Evolutionary conservation across 2,329 filamentous ascomycete genomes (phyloP), one percentile per base, ranked within the genome.

Genomic region (Exophiala lecanii-corni): DNA sequence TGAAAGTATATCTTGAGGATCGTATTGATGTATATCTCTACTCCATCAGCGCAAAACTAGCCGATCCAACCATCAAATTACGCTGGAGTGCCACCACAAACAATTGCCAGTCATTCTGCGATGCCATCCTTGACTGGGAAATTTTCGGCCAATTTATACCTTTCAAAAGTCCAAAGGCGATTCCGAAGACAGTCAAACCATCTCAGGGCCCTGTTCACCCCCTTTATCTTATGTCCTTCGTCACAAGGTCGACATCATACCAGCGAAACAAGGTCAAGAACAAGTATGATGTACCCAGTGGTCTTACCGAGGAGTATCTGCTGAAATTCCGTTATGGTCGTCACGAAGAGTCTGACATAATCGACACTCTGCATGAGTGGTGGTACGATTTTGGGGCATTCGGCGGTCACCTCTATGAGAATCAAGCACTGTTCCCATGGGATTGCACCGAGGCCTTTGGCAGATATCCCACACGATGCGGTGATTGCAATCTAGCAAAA

Each of bases 311-410:
- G 41, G 68, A 71, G 50, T 71, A 69, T 36, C 58, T 72, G 1
- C 59, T 65, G 9, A 58, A 58, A 9, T 64, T 69, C 43, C 59
- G 59, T 36, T 66, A 59, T 37, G 68, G 68, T 3, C 55, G 61
- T 0, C 62, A 68, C 36, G 61, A 67, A 30, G 65, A 69, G 4
- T 56, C 65, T 2, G 69, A 72, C 43, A 58, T 72, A 3, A 62
- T 71, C 19, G 69, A 72, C 50, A 62, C 60, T 1, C 62, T 64
- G 9, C 58, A 62, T 41, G 68, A 72, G 54, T 72, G 72, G 46
- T 72, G 69, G 69, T 57, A 66, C 41, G 68, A 71, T 50, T 72
- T 68, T 67, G 68, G 63, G 3, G 61, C 58, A 5, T 70, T 72
- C 41, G 62, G 57, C 1, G 57, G 55, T 3, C 61, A 59, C 0